Percentiles rank a stretch among this genome's conserved stretches.
Conservation (phyloP, 768 basidiomycete genomes). For the Leccinum incarnatum region DNA sequence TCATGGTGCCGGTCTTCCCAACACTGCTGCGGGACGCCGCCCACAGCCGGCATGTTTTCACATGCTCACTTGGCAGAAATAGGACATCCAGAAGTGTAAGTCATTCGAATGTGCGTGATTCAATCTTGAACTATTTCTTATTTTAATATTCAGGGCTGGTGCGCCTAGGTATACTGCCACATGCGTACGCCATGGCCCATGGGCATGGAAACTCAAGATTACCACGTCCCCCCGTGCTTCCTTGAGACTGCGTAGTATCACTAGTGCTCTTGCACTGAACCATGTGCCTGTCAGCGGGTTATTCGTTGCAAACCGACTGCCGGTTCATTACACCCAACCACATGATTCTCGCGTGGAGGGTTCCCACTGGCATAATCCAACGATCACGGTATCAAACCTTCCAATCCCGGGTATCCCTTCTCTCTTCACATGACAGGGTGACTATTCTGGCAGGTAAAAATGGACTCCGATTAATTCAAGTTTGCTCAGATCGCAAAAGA, state of each 20-base stretch:
- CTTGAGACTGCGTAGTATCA: background rate
- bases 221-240: background rate
- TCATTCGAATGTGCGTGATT: background rate
- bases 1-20: background rate
- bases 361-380: slow-evolving; percentile 12
- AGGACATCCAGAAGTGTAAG: slow-evolving; percentile 4
- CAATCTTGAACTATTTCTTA: background rate
- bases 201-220: background rate
- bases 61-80: slow-evolving; percentile 11
- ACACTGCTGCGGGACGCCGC: background rate
- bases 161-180: background rate
- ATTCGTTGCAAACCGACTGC: background rate
- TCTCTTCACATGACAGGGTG: slow-evolving; percentile 8
- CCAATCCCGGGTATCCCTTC: slow-evolving; percentile 10
- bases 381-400: slow-evolving; percentile 19
- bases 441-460: slow-evolving; percentile 3
- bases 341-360: slow-evolving; percentile 14
- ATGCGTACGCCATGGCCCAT: background rate
- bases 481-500: slow-evolving; percentile 1
- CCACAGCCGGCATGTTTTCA: background rate
- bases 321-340: background rate
- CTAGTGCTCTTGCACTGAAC: background rate
- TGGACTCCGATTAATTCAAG: slow-evolving; percentile 1
- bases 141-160: background rate
- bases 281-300: background rate